These are phyloP conservation scores for Suillus americanus DNA, from an alignment of 768 basidiomycete species.

Conservation along the genomic window DNA sequence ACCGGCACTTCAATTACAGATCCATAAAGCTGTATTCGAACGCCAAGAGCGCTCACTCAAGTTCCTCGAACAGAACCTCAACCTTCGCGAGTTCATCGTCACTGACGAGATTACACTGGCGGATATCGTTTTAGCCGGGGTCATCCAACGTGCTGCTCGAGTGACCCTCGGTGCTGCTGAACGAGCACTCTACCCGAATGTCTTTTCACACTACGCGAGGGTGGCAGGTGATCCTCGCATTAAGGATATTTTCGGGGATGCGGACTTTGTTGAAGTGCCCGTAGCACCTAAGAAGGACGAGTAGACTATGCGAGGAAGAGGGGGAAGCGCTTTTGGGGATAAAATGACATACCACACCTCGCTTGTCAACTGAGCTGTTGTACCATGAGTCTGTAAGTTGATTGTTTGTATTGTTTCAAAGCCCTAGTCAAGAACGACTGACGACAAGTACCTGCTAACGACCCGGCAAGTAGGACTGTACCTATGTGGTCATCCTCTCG, in stretches of 20 bases:
- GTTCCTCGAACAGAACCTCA: slow-evolving; percentile 26
- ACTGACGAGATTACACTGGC: slow-evolving; percentile 27
- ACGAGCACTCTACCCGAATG: slow-evolving; percentile 24
- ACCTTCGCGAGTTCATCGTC: slow-evolving; percentile 23
- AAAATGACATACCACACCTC: background rate
- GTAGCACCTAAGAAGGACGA: slow-evolving; percentile 11
- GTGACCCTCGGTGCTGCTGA: slow-evolving; percentile 27
- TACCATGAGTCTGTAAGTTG: background rate
- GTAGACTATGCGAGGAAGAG: background rate
- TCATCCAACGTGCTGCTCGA: slow-evolving; percentile 22
- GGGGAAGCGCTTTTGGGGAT: background rate
- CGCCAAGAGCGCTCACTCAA: slow-evolving; percentile 26
- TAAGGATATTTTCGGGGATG: slow-evolving; percentile 20
- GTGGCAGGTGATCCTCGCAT: slow-evolving; percentile 20
- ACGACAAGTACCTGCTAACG: slow-evolving; percentile 33
- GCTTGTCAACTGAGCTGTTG: background rate
- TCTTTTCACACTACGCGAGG: slow-evolving; percentile 27
- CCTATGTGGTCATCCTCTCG: slow-evolving; percentile 47
- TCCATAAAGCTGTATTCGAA: slow-evolving; percentile 15
- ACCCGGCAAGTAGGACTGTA: slow-evolving; percentile 86
- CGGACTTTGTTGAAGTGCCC: slow-evolving; percentile 21
- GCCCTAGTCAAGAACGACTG: background rate
- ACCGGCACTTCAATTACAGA: slow-evolving; percentile 7
- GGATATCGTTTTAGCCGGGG: slow-evolving; percentile 25
- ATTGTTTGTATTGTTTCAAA: background rate